Evolutionary conservation across 495 filamentous ascomycete species (phyloP).

Genomic region (Podospora anserina): DNA sequence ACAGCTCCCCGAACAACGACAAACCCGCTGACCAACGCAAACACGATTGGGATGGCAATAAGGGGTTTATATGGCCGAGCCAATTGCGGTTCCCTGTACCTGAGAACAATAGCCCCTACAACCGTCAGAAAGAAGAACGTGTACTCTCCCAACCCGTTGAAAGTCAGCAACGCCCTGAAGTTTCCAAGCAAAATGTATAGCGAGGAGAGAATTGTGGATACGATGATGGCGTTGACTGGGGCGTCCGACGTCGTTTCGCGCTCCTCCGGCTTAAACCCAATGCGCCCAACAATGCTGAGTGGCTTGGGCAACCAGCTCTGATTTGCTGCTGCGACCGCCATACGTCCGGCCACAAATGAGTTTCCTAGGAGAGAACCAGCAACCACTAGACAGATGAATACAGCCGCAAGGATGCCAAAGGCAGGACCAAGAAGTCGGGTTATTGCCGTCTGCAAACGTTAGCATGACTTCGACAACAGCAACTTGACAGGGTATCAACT

Average conservation of each 20-base stretch:
- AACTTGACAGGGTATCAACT: slow-evolving; percentile 20
- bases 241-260: slow-evolving; percentile 36
- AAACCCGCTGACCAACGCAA: slow-evolving; percentile 52
- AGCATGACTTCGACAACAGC: neutral
- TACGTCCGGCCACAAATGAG: slow-evolving; percentile 54
- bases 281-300: slow-evolving; percentile 42
- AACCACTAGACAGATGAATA: slow-evolving; percentile 52
- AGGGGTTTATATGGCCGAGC: slow-evolving; percentile 48
- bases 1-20: slow-evolving; percentile 52
- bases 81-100: slow-evolving; percentile 47
- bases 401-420: slow-evolving; percentile 46
- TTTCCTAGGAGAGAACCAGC: slow-evolving; percentile 55
- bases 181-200: slow-evolving; percentile 56
- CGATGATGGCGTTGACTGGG: slow-evolving; percentile 51
- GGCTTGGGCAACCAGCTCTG: slow-evolving; percentile 49
- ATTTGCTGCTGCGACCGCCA: slow-evolving; percentile 55
- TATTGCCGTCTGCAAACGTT: slow-evolving; percentile 47
- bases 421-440: slow-evolving; percentile 48
- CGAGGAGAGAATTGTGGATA: slow-evolving; percentile 45
- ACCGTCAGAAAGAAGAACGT: slow-evolving; percentile 58
- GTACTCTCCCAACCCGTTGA: slow-evolving; percentile 56
- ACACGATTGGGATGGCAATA: slow-evolving; percentile 45
- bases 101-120: slow-evolving; percentile 48
- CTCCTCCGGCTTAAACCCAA: slow-evolving; percentile 22
- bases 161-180: slow-evolving; percentile 55